Evolutionary conservation across 2,329 filamentous ascomycete species (phyloP).

Genomic region (Apiospora saccharicola): DNA sequence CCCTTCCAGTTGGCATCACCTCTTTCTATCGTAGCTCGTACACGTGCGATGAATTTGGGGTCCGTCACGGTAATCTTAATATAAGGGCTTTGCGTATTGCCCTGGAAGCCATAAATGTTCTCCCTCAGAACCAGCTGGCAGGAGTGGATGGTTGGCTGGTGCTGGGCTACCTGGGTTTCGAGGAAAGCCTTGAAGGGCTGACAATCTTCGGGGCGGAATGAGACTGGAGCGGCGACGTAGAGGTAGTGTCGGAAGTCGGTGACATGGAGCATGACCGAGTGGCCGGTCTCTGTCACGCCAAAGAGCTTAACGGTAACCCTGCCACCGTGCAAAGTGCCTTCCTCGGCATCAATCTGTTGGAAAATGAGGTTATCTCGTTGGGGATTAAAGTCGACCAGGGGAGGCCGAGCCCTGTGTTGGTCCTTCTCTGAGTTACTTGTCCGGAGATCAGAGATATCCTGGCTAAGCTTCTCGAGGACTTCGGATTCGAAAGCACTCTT

Average conservation of each 20-base stretch:
- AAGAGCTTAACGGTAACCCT: conserved; percentile 87
- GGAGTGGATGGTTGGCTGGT: conserved; percentile 77
- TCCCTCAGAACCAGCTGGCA: conserved; percentile 85
- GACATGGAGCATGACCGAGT: conserved; percentile 94
- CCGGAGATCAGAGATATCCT: conserved; percentile 88
- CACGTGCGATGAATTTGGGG: conserved; percentile 80
- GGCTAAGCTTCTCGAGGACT: conserved; percentile 93
- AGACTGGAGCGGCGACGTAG: conserved; percentile 86
- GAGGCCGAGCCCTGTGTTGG: conserved; percentile 82
- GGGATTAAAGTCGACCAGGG: conserved; percentile 60
- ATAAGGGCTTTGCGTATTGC: conserved; percentile 90
- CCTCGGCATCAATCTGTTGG: conserved; percentile 94
- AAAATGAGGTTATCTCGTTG: conserved; percentile 78
- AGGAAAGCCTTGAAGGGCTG: conserved; percentile 80
- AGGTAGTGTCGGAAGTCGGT: conserved; percentile 97
- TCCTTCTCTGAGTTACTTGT: conserved; percentile 90
- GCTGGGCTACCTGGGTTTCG: conserved; percentile 78
- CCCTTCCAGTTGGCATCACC: conserved; percentile 88
- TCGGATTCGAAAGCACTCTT: conserved; percentile 95
- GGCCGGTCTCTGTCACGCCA: conserved; percentile 82
- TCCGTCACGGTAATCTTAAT: conserved; percentile 93
- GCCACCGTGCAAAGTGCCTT: conserved; percentile 81
- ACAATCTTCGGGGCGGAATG: conserved; percentile 82
- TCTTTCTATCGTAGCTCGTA: conserved; percentile 78
- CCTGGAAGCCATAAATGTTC: conserved; percentile 93